Base-by-base conservation (phyloP, 1,284 basidiomycete genomes). In the Heterobasidion parviporum region DNA sequence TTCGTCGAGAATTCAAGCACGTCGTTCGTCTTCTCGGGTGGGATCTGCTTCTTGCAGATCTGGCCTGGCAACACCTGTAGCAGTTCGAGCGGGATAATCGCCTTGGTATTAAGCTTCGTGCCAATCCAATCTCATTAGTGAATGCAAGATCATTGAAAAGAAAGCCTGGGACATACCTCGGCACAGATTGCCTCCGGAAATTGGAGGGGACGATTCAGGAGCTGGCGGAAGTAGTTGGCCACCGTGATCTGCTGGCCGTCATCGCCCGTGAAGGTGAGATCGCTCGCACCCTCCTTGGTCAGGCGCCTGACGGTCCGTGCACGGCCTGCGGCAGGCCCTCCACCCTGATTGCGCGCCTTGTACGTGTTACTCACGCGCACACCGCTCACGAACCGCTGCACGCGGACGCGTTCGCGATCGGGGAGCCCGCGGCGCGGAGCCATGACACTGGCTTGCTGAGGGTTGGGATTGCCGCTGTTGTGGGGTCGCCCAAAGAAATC, bases 1-100 rank as follows among this genome's bases (percentile, higher is more conserved):
- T 85, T 86, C 1, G 88, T 89, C 0, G 88, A 81, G 63, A 90
- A 90, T 0, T 80, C 77, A 2, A 89, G 73, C 8, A 89, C 82
- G 7, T 81, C 77, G 56, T 76, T 81, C 0, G 81, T 85, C 63
- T 82, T 81, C 58, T 87, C 82, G 0, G 81, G 72, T 0, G 87
- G 87, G 1, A 90, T 76, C 59, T 85, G 84, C 62, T 85, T 87
- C 46, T 83, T 74, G 12, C 9, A 15, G 79, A 89, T 83, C 61
- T 91, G 89, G 0, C 88, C 88, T 0, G 77, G 70, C 0, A 76
- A 76, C 4, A 91, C 82, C 0, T 62, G 68, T 62, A 87, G 89
- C 1, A 85, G 66, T 64, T 91, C 88, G 2, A 89, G 64, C 0
- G 88, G 87, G 15, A 89, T 75, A 48, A 85, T 67, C 0, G 86